A percentile compares a stretch with the other conserved stretches of the same genome.
phyloP scores from a whole-genome alignment of 73 alveolate species.

The Urostyla sp. region DNA sequence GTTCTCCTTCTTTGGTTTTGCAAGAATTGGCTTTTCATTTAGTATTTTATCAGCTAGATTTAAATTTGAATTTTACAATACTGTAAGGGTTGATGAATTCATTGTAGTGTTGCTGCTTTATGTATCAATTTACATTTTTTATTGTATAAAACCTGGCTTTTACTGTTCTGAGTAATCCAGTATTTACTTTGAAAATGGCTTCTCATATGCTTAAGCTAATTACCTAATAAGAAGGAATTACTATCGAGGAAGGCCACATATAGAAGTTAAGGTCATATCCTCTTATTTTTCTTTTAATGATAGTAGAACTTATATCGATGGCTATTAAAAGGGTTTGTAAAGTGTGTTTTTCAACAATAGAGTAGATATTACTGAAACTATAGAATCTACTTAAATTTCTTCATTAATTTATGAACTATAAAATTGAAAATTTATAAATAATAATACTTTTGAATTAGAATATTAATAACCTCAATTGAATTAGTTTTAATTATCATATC shows the following conservation, averaged over 20 bases:
- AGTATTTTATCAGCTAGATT: no score
- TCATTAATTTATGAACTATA: background rate
- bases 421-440: background rate
- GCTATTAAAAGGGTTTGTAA: background rate
- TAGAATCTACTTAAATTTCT: constrained; percentile 18
- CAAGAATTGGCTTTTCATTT: no score
- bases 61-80: no score
- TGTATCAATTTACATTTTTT: no score
- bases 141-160: no score
- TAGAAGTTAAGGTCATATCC: background rate
- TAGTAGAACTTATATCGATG: background rate
- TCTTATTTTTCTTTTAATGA: constrained; percentile 16
- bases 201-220: constrained; percentile 46
- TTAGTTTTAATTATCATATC: background rate
- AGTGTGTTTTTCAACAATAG: background rate
- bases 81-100: no score
- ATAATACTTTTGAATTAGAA: background rate
- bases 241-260: background rate
- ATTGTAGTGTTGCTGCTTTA: no score
- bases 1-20: no score
- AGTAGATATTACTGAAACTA: background rate
- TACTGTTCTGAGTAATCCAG: background rate
- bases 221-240: constrained; percentile 11
- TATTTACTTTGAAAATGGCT: constrained; percentile 23
- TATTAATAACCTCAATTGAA: background rate